Percentiles rank a stretch among this genome's conserved stretches.
Conservation (phyloP, 108 stramenopile genomes). For the Fistulifera pelliculosa region DNA sequence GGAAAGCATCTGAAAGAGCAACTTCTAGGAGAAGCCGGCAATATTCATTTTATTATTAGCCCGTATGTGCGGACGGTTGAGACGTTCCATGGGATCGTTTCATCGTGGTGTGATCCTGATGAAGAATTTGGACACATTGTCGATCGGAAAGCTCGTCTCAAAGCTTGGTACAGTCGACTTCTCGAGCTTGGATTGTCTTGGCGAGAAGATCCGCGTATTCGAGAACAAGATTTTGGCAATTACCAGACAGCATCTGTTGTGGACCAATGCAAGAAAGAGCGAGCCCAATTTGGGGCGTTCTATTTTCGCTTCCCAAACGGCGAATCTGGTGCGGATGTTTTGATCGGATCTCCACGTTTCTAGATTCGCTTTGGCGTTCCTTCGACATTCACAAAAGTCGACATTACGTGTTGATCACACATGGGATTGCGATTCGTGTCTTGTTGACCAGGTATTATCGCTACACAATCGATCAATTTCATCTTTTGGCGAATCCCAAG, state of each 20-base stretch:
- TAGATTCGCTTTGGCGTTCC: slow-evolving; percentile 85
- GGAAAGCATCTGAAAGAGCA: slow-evolving; percentile 50
- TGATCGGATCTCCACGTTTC: slow-evolving; percentile 80
- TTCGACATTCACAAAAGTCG: slow-evolving; percentile 63
- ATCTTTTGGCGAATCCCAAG: slow-evolving; percentile 78
- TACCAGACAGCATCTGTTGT: slow-evolving; percentile 64
- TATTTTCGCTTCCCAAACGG: slow-evolving; percentile 88
- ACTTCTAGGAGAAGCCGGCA: slow-evolving; percentile 32
- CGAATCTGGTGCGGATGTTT: slow-evolving; percentile 87
- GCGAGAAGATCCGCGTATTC: slow-evolving; percentile 80
- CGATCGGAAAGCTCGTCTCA: slow-evolving; percentile 43
- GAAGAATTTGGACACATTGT: slow-evolving; percentile 40
- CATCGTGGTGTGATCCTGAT: slow-evolving; percentile 73
- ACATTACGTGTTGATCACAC: slow-evolving; percentile 83
- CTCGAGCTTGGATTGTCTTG: slow-evolving; percentile 70
- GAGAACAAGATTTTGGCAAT: slow-evolving; percentile 88
- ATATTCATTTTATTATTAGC: slow-evolving; percentile 74
- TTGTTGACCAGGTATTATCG: slow-evolving; percentile 90
- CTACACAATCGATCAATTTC: slow-evolving; percentile 86
- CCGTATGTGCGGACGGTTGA: slow-evolving; percentile 85
- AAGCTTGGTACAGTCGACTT: slow-evolving; percentile 67
- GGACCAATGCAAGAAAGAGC: slow-evolving; percentile 52
- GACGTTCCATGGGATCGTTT: slow-evolving; percentile 81
- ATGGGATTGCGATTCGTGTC: slow-evolving; percentile 82
- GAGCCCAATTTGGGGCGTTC: slow-evolving; percentile 76